Conservation (phyloP, 805 yeast genomes). For the Dipodascus geniculatus region DNA sequence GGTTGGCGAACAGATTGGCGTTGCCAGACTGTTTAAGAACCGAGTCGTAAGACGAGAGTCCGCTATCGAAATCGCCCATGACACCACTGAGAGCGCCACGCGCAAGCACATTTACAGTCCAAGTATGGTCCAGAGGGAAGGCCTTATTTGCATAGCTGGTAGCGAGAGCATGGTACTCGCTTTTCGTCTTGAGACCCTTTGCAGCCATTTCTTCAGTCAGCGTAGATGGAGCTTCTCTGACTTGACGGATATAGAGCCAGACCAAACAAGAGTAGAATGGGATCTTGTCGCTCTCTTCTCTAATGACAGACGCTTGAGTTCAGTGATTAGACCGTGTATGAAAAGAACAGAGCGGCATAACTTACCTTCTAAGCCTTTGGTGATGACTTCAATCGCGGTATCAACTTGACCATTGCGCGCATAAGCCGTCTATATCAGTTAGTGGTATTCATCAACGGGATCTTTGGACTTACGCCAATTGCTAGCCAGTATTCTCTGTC, state of each 20-base stretch:
- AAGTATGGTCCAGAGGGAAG: constrained; percentile 34
- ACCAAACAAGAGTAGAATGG: constrained; percentile 51
- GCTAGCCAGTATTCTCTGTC: constrained; percentile 72
- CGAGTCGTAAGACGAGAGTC: constrained; percentile 55
- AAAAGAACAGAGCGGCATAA: neutral
- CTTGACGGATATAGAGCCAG: constrained; percentile 45
- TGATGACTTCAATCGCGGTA: constrained; percentile 54
- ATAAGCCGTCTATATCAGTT: constrained; percentile 41
- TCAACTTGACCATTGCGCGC: constrained; percentile 44
- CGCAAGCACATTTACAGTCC: constrained; percentile 40
- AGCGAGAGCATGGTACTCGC: constrained; percentile 29
- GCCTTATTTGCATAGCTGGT: constrained; percentile 38
- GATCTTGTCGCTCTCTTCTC: constrained; percentile 31
- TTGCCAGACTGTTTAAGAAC: constrained; percentile 40
- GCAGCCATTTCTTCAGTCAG: constrained; percentile 10
- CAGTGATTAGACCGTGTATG: neutral
- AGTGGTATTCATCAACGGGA: neutral
- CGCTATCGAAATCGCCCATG: constrained; percentile 55
- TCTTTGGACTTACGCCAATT: constrained; percentile 36
- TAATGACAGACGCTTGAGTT: constrained; percentile 9
- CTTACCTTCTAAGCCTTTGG: constrained; percentile 39
- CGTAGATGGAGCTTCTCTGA: constrained; percentile 22
- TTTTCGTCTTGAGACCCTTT: constrained; percentile 16
- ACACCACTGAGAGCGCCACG: constrained; percentile 54
- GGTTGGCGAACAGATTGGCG: constrained; percentile 59